Evolutionary conservation across 148 eudicot species (phyloP).

Genomic region (Amaranthus cruentus): DNA sequence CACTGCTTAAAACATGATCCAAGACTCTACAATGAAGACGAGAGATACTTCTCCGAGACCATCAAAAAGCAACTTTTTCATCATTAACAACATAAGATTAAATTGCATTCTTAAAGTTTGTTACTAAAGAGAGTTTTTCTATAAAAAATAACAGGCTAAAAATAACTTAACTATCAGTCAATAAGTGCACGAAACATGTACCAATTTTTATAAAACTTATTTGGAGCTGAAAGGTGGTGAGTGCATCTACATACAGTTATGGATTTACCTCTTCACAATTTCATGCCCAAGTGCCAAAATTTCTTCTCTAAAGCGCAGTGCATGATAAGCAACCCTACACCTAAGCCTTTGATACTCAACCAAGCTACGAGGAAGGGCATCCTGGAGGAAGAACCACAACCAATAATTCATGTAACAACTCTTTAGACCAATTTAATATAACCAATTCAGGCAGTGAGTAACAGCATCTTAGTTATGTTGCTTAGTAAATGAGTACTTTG

Average conservation of each 20-base stretch:
- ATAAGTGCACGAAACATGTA: background rate
- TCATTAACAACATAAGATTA: conserved; percentile 8
- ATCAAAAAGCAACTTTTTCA: conserved; percentile 1
- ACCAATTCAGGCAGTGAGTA: background rate
- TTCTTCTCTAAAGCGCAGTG: conserved; percentile 78
- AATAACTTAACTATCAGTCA: background rate
- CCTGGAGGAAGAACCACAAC: conserved; percentile 38
- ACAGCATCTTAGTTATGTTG: background rate
- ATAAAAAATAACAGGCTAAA: background rate
- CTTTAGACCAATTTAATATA: background rate
- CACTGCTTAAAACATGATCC: background rate
- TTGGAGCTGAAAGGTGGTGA: background rate
- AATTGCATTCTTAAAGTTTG: background rate
- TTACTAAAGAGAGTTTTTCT: background rate
- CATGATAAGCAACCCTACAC: conserved; percentile 95
- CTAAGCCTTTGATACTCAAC: conserved; percentile 90
- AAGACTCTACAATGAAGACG: background rate
- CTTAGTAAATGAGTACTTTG: background rate
- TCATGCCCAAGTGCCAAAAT: conserved; percentile 60
- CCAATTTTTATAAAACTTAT: background rate
- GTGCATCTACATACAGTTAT: background rate
- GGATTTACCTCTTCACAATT: conserved; percentile 67
- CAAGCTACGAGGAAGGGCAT: conserved; percentile 66
- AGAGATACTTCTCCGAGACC: background rate
- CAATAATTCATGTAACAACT: conserved; percentile 10